A percentile compares a stretch with the other conserved stretches of the same genome.
Evolutionary conservation across 768 basidiomycete species (phyloP).

Genomic region (Calocybe cyanea): DNA sequence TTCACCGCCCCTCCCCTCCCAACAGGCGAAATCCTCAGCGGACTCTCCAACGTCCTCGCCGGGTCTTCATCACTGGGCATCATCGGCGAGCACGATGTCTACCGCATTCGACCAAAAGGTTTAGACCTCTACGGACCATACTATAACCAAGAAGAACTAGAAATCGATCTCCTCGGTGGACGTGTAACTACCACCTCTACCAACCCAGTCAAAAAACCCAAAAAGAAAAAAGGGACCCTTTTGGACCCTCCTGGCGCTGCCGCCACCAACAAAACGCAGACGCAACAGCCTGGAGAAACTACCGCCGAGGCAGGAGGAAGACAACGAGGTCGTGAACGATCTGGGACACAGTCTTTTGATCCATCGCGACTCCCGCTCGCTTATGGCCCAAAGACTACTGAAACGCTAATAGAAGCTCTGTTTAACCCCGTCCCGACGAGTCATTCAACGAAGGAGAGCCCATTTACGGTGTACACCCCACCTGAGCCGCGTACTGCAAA

Average conservation of each 20-base stretch:
- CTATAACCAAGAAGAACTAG: conserved; percentile 32
- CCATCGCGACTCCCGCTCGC: conserved; percentile 45
- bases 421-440: conserved; percentile 67
- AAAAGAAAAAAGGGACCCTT: conserved; percentile 5
- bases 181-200: conserved; percentile 5
- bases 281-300: neutral
- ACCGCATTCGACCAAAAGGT: conserved; percentile 46
- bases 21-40: conserved; percentile 68
- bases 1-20: conserved; percentile 67
- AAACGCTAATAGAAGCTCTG: conserved; percentile 71
- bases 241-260: neutral
- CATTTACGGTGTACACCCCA: conserved; percentile 38
- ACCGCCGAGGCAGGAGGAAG: neutral
- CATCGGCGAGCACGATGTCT: conserved; percentile 42
- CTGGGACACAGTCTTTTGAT: conserved; percentile 26
- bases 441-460: conserved; percentile 32
- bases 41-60: conserved; percentile 54
- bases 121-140: conserved; percentile 44
- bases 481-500: neutral
- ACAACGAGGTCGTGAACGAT: conserved; percentile 1
- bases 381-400: conserved; percentile 62
- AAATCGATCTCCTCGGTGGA: conserved; percentile 31
- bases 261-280: neutral
- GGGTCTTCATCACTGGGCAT: conserved; percentile 9
- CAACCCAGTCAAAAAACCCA: neutral